These are phyloP conservation scores for Rhodocollybia butyracea DNA, from an alignment of 768 basidiomycete genomes.

Conservation along the genomic window DNA sequence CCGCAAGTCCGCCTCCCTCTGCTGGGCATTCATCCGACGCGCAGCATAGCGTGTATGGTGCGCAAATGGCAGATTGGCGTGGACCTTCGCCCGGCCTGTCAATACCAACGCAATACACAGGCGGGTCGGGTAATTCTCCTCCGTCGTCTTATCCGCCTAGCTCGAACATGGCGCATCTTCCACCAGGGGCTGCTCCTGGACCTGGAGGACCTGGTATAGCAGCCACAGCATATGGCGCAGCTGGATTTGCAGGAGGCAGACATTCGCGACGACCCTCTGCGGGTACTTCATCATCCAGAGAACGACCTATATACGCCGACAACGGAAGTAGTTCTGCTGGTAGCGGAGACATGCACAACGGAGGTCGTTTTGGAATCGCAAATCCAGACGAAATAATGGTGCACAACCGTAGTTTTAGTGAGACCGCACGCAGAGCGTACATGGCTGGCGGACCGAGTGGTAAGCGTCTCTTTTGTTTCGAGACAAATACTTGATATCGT, in stretches of 20 bases:
- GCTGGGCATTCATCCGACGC: background rate
- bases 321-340: background rate
- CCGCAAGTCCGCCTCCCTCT: background rate
- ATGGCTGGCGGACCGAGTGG: background rate
- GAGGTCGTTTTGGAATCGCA: background rate
- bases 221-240: background rate
- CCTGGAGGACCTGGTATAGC: background rate
- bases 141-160: background rate
- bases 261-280: background rate
- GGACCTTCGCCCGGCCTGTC: slow-evolving; percentile 2
- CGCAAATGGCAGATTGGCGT: background rate
- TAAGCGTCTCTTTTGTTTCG: background rate
- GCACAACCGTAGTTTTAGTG: background rate
- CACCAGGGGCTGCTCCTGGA: slow-evolving; percentile 2
- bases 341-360: background rate
- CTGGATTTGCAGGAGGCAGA: background rate
- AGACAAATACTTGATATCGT: background rate
- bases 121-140: background rate
- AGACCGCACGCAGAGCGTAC: slow-evolving; percentile 1
- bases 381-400: background rate
- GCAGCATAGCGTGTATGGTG: background rate
- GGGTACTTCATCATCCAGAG: background rate
- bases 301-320: background rate
- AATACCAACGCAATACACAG: slow-evolving; percentile 3
- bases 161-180: background rate